Conservation (phyloP, 2,329 filamentous ascomycete genomes). For the Dactylellina leptospora region DNA sequence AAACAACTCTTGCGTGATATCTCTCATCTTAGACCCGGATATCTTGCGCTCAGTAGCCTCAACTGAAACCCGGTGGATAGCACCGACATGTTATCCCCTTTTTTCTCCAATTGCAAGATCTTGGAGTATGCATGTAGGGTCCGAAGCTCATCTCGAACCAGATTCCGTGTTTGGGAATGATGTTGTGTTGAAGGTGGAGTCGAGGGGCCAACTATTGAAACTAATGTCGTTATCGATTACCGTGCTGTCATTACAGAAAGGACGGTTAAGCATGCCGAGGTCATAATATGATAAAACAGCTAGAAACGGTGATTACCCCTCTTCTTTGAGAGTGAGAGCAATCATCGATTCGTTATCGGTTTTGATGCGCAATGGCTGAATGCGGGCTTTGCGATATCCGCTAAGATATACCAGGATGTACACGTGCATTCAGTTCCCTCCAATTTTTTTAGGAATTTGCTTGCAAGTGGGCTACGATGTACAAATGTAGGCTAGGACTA, state of each 20-base stretch:
- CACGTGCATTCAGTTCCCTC: no score
- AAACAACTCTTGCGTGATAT: conserved; percentile 9
- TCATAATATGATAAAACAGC: no score
- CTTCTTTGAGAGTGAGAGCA: no score
- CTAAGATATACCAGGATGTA: no score
- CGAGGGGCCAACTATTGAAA: neutral
- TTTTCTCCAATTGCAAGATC: neutral
- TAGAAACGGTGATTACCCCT: no score
- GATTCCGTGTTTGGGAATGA: conserved; percentile 5
- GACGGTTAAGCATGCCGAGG: neutral
- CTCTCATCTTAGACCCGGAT: no score
- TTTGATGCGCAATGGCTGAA: no score
- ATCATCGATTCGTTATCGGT: no score
- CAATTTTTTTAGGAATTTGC: no score
- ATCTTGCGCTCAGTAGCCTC: no score
- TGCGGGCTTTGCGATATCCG: no score
- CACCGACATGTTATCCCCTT: neutral
- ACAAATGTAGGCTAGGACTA: neutral
- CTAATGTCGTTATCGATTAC: conserved; percentile 8
- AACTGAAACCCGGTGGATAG: neutral
- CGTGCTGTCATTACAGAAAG: neutral
- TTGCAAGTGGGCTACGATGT: no score
- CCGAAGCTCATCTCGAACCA: conserved; percentile 4
- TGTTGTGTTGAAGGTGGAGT: conserved; percentile 1
- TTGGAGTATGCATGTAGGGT: neutral